Evolutionary conservation across 305 asterid genomes (phyloP), one percentile per base, ranked within the genome.

Genomic region (Fraxinus dipetala): DNA sequence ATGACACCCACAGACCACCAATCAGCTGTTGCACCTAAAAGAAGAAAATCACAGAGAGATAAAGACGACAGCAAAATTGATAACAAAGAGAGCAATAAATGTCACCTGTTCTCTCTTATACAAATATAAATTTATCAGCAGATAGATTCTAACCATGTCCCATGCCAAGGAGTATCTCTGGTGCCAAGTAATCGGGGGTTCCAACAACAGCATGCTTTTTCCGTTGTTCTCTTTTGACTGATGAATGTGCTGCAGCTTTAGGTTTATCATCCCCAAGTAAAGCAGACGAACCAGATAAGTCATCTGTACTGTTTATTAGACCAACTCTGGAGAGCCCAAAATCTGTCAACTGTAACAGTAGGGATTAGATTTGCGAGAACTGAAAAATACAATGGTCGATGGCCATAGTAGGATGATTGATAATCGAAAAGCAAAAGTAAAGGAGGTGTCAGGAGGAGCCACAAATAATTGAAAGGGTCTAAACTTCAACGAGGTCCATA

Each of bases 1-100:
- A 96, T 91, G 78, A 96, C 94, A 56, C 99, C 98, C 82, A 92
- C 97, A 73, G 99, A 96, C 99, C 99, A 96, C 99, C 99, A 96
- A 90, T 96, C 99, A 61, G 98, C 98, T 84, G 98, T 92, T 79
- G 90, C 92, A 45, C 96, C 98, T 94, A 82, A 69, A 89, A 79
- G 80, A 84, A 77, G 73, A 79, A 77, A 31, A 86, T 72, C 30
- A 22, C 32, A 79, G 78, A 77, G 38, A 78, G 74, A 45, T 32
- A 81, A 81, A 78, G 61, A 54, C 38, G 7, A 79, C 35, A 43
- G 80, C 65, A 70, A 79, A 45, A 65, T 35, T 32, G 2, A 65
- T 79, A 73, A 9, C 13, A 78, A 24, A 7, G 40, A 54, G 76
- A 88, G 70, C 73, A 82, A 70, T 34, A 43, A 83, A 79, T 73